phyloP scores from a whole-genome alignment of 2,329 filamentous ascomycete species.

The Hypoxylon rubiginosum region DNA sequence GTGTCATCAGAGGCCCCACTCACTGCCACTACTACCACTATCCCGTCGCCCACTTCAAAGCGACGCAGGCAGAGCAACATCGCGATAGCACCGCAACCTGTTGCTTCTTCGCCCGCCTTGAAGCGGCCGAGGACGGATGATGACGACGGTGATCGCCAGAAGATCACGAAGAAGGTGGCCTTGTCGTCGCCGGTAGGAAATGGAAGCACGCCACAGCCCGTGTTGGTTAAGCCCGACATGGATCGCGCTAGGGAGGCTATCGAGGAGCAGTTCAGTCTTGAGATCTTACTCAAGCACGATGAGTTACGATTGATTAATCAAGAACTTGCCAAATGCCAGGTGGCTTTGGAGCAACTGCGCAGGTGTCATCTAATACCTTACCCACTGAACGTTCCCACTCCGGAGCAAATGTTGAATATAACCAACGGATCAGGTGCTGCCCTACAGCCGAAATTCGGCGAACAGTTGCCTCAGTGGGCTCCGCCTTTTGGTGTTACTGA shows the following conservation, averaged over 20 bases:
- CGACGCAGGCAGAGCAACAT: constrained; percentile 52
- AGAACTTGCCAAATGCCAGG: constrained; percentile 94
- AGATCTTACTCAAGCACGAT: constrained; percentile 93
- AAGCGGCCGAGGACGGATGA: constrained; percentile 61
- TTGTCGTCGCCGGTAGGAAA: constrained; percentile 41
- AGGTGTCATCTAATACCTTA: constrained; percentile 94
- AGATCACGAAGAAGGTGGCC: constrained; percentile 51
- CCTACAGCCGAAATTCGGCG: constrained; percentile 71
- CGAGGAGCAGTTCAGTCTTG: constrained; percentile 88
- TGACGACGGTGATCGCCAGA: constrained; percentile 45
- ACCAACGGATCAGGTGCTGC: constrained; percentile 81
- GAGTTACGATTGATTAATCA: constrained; percentile 95
- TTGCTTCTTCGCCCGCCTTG: constrained; percentile 47
- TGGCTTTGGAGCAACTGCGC: constrained; percentile 92
- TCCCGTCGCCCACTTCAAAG: constrained; percentile 48
- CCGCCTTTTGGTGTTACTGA: constrained; percentile 92
- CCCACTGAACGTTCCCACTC: constrained; percentile 77
- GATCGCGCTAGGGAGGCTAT: constrained; percentile 77
- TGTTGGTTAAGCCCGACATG: constrained; percentile 51
- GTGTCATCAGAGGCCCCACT: constrained; percentile 48
- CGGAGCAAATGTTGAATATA: constrained; percentile 77
- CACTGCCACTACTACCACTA: constrained; percentile 26
- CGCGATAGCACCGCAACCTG: constrained; percentile 50
- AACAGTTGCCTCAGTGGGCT: constrained; percentile 79
- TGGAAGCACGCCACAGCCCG: constrained; percentile 23